Evolutionary conservation across 192 early-diverging fungal genomes (phyloP).

Genomic region (Umbelopsis isabellina): DNA sequence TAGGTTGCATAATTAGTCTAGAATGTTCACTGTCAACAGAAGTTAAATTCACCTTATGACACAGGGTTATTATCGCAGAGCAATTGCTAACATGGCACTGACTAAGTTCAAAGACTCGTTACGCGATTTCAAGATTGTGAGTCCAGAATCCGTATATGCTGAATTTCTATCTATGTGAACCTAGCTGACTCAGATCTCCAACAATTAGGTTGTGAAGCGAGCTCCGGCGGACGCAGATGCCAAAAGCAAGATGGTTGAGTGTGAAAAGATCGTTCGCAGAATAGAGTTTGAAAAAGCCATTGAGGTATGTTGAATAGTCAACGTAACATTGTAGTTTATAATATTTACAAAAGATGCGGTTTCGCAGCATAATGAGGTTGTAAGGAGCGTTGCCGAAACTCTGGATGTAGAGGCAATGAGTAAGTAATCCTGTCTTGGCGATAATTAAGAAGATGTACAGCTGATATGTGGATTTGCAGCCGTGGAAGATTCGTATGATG

Average conservation of each 20-base stretch:
- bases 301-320: conserved; percentile 49
- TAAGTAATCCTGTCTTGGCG: conserved; percentile 44
- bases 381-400: conserved; percentile 50
- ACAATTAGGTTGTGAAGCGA: conserved; percentile 64
- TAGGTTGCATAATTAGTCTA: not conserved
- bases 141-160: not conserved
- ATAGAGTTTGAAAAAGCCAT: conserved; percentile 96
- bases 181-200: not conserved
- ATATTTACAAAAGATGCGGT: not conserved
- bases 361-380: conserved; percentile 31
- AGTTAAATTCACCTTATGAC: not conserved
- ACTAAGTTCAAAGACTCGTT: conserved; percentile 84
- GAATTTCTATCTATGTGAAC: not conserved
- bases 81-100: conserved; percentile 85
- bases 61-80: conserved; percentile 90
- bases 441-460: not conserved
- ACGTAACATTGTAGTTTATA: not conserved
- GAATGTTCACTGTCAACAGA: not conserved
- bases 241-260: conserved; percentile 77
- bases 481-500: conserved; percentile 80
- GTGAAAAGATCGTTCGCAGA: conserved; percentile 87
- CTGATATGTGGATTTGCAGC: conserved; percentile 16
- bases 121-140: conserved; percentile 69
- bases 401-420: conserved; percentile 68
- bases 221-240: conserved; percentile 83